These are phyloP conservation scores for Quercus dentata DNA, from an alignment of 306 rosid genomes.

Conservation along the genomic window DNA sequence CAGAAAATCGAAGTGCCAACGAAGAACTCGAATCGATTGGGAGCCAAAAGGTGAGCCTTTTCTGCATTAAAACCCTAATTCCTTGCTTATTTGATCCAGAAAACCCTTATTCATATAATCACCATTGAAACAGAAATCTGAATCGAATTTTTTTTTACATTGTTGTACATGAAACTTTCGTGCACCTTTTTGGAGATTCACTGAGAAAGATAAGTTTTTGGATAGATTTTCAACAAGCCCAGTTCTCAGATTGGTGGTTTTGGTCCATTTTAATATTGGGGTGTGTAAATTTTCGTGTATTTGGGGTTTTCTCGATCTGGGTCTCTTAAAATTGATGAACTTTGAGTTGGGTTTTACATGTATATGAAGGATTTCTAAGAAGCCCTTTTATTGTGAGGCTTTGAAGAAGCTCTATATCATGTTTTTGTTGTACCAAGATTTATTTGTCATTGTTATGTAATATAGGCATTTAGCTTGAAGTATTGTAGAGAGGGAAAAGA, in stretches of 20 bases:
- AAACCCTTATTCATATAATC: background rate
- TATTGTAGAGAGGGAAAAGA: background rate
- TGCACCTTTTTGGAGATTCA: background rate
- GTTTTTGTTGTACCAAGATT: conserved; percentile 23
- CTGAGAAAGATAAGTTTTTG: conserved; percentile 15
- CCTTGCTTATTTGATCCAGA: conserved; percentile 9
- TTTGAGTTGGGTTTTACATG: conserved; percentile 8
- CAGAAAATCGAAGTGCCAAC: conserved; percentile 10
- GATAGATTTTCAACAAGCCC: conserved; percentile 9
- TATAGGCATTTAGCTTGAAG: background rate
- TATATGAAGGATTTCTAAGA: conserved; percentile 6
- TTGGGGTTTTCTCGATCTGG: conserved; percentile 10
- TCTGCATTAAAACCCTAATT: conserved; percentile 7
- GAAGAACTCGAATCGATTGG: conserved; percentile 35
- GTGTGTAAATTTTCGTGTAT: background rate
- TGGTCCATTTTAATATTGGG: background rate
- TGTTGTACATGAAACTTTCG: conserved; percentile 9
- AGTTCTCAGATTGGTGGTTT: background rate
- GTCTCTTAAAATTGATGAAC: background rate
- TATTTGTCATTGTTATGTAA: background rate
- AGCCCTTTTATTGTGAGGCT: conserved; percentile 21
- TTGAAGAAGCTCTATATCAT: conserved; percentile 9
- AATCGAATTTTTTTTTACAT: conserved; percentile 15
- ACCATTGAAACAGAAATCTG: background rate
- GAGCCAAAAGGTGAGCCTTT: conserved; percentile 33